Evolutionary conservation across 1,139 yeast genomes (phyloP).

Genomic region (Wickerhamomyces sp.): DNA sequence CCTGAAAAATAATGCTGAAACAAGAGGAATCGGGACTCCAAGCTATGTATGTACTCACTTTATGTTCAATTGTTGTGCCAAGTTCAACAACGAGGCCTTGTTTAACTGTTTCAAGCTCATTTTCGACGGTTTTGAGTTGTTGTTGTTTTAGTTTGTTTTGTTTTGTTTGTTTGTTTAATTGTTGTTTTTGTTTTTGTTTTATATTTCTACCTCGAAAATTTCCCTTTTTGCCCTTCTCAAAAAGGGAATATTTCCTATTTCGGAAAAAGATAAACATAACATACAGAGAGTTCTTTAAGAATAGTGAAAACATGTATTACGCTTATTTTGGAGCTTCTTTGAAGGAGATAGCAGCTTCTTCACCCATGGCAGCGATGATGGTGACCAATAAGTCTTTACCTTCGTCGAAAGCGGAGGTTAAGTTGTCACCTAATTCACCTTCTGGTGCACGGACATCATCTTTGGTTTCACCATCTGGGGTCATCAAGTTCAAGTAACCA

Average conservation of each 20-base stretch:
- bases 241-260: not conserved
- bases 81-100: constrained; percentile 31
- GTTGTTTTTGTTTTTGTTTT: constrained; percentile 1
- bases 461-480: constrained; percentile 96
- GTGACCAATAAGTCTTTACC: constrained; percentile 97
- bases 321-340: constrained; percentile 88
- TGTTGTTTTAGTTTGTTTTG: not conserved
- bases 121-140: not conserved
- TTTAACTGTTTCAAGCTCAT: constrained; percentile 31
- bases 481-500: constrained; percentile 96
- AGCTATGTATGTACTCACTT: constrained; percentile 21
- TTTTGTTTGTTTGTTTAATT: not conserved
- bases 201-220: too few relatives aligned
- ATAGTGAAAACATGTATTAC: not conserved
- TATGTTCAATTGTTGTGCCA: constrained; percentile 31
- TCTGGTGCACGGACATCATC: constrained; percentile 99
- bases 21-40: too few relatives aligned
- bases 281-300: not conserved
- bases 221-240: not conserved
- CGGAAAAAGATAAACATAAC: not conserved
- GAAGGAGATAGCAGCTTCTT: constrained; percentile 97
- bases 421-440: constrained; percentile 91
- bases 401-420: constrained; percentile 90
- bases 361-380: constrained; percentile 97
- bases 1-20: too few relatives aligned